Base-by-base conservation (phyloP, 768 basidiomycete species). In the Amanita jacksonii region DNA sequence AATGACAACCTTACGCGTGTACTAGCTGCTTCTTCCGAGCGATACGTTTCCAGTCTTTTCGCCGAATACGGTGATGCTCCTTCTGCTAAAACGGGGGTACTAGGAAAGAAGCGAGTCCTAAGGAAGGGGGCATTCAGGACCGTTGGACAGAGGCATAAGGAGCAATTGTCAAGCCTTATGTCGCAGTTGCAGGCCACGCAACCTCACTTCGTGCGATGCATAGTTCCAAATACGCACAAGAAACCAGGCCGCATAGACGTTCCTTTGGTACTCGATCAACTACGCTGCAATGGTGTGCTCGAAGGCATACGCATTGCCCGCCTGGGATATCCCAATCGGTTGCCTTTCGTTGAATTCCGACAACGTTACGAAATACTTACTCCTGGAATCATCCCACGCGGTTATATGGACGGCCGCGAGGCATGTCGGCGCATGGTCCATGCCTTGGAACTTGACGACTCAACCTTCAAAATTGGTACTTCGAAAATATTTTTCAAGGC, bases 401-500 rank as follows among this genome's bases (percentile, higher is more conserved):
- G 94, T 4, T 99, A 98, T 58, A 93, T 99, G 85, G 96, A 99
- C 52, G 93, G 94, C 8, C 80, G 93, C 5, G 91, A 93, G 59
- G 92, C 96, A 1, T 94, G 87, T 53, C 68, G 85, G 27, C 76
- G 86, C 5, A 97, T 99, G 79, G 84, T 96, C 25, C 81, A 81
- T 46, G 78, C 86, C 4, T 69, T 98, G 33, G 87, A 93, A 37
- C 76, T 99, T 27, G 92, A 96, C 58, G 79, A 84, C 38, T 68
- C 76, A 3, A 72, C 81, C 15, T 96, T 81, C 73, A 86, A 83
- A 55, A 86, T 98, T 43, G 96, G 96, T 5, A 90, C 88, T 0
- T 94, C 91, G 28, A 99, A 99, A 65, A 87, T 97, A 48, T 99
- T 98, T 70, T 98, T 99, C 78, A 98, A 98, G 58, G 93, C 96